A percentile compares a stretch with the other conserved stretches of the same genome.
Conservation (phyloP, 2,329 filamentous ascomycete genomes). For the Xylaria sp. region DNA sequence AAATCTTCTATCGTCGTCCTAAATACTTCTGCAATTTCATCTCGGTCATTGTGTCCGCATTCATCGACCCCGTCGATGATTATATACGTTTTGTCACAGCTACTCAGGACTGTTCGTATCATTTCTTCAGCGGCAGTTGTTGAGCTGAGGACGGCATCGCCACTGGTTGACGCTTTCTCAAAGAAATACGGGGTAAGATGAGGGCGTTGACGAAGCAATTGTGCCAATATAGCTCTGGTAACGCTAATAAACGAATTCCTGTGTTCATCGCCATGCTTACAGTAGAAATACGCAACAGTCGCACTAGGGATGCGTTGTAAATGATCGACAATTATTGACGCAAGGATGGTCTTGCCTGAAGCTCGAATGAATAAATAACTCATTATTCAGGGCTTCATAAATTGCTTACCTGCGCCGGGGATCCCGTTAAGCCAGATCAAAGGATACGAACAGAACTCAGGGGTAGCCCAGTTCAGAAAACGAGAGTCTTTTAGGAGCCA, state of each 20-base stretch:
- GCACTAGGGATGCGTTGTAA: slow-evolving; percentile 29
- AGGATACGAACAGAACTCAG: slow-evolving; percentile 37
- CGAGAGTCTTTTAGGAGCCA: slow-evolving; percentile 48
- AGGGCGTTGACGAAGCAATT: slow-evolving; percentile 48
- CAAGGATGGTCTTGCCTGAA: slow-evolving; percentile 47
- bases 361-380: slow-evolving; percentile 8
- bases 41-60: slow-evolving; percentile 49
- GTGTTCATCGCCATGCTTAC: slow-evolving; percentile 48
- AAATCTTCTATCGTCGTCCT: slow-evolving; percentile 27
- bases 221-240: slow-evolving; percentile 49
- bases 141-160: slow-evolving; percentile 44
- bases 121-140: slow-evolving; percentile 45
- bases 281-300: slow-evolving; percentile 54
- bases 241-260: slow-evolving; percentile 50
- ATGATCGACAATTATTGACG: slow-evolving; percentile 53
- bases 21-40: slow-evolving; percentile 48
- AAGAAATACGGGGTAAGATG: slow-evolving; percentile 49
- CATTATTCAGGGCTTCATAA: too few relatives aligned
- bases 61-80: slow-evolving; percentile 58
- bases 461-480: slow-evolving; percentile 44
- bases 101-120: slow-evolving; percentile 45
- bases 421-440: slow-evolving; percentile 54
- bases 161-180: slow-evolving; percentile 48
- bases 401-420: slow-evolving; percentile 52
- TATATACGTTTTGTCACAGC: slow-evolving; percentile 47